Percentiles rank a stretch among this genome's conserved stretches.
phyloP scores from a whole-genome alignment of 345 rosid genomes.

The Streptanthus diversifolius region DNA sequence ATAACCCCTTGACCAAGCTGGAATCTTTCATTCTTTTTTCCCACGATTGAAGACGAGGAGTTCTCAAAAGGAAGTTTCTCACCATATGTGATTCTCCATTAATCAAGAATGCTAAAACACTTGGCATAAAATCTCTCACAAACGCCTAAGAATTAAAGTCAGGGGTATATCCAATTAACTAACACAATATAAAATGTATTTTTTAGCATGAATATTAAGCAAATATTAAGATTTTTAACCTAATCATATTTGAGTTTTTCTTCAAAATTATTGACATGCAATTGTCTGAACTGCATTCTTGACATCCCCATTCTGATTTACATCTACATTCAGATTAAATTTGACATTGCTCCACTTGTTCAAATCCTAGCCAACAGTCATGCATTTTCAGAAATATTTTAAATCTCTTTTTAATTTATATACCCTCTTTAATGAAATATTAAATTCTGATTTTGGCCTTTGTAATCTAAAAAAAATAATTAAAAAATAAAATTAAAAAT shows the following conservation, averaged over 20 bases:
- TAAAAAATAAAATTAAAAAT: too few species aligned
- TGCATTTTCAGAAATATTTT: too few species aligned
- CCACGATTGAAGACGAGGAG: conserved; percentile 93
- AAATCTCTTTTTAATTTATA: too few species aligned
- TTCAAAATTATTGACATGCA: conserved; percentile 65
- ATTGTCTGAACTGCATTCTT: conserved; percentile 56
- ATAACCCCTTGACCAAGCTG: conserved; percentile 97
- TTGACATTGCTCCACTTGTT: conserved; percentile 38
- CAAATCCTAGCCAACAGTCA: conserved; percentile 9
- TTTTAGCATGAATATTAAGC: neutral
- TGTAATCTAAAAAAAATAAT: too few species aligned
- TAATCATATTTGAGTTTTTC: conserved; percentile 93
- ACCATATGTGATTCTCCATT: conserved; percentile 82
- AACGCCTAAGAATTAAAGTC: conserved; percentile 75
- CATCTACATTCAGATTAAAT: conserved; percentile 30
- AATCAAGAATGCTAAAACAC: conserved; percentile 87
- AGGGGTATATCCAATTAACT: too few species aligned
- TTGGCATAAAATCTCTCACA: conserved; percentile 91
- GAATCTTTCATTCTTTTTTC: conserved; percentile 95
- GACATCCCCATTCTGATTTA: conserved; percentile 36
- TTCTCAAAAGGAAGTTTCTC: conserved; percentile 81
- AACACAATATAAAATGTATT: too few species aligned
- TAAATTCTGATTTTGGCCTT: too few species aligned
- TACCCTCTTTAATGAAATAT: too few species aligned
- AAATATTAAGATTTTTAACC: conserved; percentile 39